Evolutionary conservation across 2,329 filamentous ascomycete species (phyloP).

Genomic region (Botrytis aclada): DNA sequence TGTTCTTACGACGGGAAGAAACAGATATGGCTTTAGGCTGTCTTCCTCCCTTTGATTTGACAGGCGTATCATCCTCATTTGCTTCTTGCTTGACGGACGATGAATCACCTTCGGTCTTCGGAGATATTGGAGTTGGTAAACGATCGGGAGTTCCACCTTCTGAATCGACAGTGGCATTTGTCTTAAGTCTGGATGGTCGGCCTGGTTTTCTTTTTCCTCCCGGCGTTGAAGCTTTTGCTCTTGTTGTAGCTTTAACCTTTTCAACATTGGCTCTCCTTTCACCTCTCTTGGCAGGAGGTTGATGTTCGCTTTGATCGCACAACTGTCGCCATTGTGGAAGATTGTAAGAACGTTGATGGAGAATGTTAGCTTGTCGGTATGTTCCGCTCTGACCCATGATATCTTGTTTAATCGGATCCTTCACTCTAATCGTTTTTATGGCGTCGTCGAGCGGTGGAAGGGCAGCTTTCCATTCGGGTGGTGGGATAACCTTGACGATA

Average conservation of each 20-base stretch:
- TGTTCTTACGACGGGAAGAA: slow-evolving; percentile 83
- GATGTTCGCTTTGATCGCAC: slow-evolving; percentile 92
- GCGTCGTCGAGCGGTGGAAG: slow-evolving; percentile 78
- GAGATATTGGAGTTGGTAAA: slow-evolving; percentile 53
- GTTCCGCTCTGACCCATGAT: slow-evolving; percentile 95
- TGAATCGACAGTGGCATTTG: slow-evolving; percentile 23
- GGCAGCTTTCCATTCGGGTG: slow-evolving; percentile 84
- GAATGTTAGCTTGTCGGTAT: slow-evolving; percentile 94
- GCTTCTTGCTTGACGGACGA: slow-evolving; percentile 37
- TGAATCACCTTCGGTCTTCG: slow-evolving; percentile 41
- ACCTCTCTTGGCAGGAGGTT: slow-evolving; percentile 86
- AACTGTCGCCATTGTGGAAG: slow-evolving; percentile 92
- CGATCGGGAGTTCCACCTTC: slow-evolving; percentile 45
- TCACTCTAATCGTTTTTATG: slow-evolving; percentile 87
- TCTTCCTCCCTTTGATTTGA: slow-evolving; percentile 42
- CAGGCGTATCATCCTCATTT: slow-evolving; percentile 47
- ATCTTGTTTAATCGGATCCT: slow-evolving; percentile 96
- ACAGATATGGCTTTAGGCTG: slow-evolving; percentile 61
- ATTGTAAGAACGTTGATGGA: slow-evolving; percentile 95
- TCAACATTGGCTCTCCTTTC: slow-evolving; percentile 60
- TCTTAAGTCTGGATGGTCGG: slow-evolving; percentile 30
- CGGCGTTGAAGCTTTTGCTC: slow-evolving; percentile 30
- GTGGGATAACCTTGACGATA: slow-evolving; percentile 93
- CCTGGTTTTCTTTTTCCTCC: slow-evolving; percentile 27
- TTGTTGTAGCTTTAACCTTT: slow-evolving; percentile 32